Base-by-base conservation (phyloP, 1,139 yeast genomes). In the Protomyces macrosporus region DNA sequence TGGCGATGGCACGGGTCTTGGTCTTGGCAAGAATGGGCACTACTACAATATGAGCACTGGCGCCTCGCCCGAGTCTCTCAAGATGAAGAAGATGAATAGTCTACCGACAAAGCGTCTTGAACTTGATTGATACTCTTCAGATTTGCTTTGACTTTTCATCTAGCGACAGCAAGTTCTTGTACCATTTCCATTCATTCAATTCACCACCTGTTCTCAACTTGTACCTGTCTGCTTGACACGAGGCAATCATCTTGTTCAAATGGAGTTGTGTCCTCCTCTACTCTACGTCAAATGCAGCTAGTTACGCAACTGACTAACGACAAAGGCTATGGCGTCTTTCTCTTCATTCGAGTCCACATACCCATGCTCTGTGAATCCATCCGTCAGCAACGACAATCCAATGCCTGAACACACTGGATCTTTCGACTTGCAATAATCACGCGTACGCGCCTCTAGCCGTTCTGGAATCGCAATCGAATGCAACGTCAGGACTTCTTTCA, bases 321-420 rank as follows among this genome's bases (percentile, higher is more conserved):
- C 55, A 57, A 57, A 57, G 6, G 30, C 14, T 16, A 50, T 48
- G 7, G 55, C 55, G 9, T 57, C 61, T 12, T 23, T 23, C 33
- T 57, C 61, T 39, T 57, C 55, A 10, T 16, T 35, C 40, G 54
- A 48, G 14, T 39, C 48, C 3, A 35, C 52, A 32, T 57, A 57
- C 50, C 39, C 55, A 23, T 57, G 61, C 6, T 40, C 61, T 4
- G 54, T 37, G 14, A 55, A 55, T 2, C 53, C 60, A 14, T 57
- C 61, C 34, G 39, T 33, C 30, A 50, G 30, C 40, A 48, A 37
- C 4, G 37, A 30, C 14, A 37, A 30, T 2, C 39, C 23, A 12
- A 57, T 5, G 10, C 61, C 61, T n/a, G 37, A 39, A 14, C 61
- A 57, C 9, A 57, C 61, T 3, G 61, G 61, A 39, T 57, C 61